Evolutionary conservation across 495 filamentous ascomycete genomes (phyloP).

Genomic region (Penicillium diatomitis): DNA sequence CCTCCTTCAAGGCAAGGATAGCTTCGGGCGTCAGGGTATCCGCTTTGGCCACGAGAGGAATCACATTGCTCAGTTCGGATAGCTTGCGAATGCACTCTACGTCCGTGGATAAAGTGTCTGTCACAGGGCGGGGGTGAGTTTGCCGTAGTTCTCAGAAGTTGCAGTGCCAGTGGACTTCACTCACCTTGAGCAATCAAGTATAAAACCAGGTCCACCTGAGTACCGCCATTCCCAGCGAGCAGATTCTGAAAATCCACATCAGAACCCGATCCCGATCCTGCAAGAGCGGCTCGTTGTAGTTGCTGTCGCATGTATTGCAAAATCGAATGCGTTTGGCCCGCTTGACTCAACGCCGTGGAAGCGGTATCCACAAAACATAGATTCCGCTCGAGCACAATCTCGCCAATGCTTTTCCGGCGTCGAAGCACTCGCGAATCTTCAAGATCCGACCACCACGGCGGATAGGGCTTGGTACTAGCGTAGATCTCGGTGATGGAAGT

Average conservation of each 20-base stretch:
- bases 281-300: conserved; percentile 52
- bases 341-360: conserved; percentile 56
- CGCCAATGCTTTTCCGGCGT: conserved; percentile 70
- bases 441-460: conserved; percentile 88
- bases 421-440: conserved; percentile 62
- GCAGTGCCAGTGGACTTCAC: conserved; percentile 13
- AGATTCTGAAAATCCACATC: conserved; percentile 64
- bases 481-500: conserved; percentile 65
- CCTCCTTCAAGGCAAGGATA: conserved; percentile 49
- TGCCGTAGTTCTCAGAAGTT: not conserved
- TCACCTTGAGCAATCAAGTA: conserved; percentile 65
- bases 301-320: conserved; percentile 69
- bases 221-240: conserved; percentile 76
- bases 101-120: conserved; percentile 65
- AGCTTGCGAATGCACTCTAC: conserved; percentile 69
- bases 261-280: conserved; percentile 46
- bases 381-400: conserved; percentile 82
- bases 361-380: conserved; percentile 92
- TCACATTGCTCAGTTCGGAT: conserved; percentile 71
- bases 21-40: conserved; percentile 58
- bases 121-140: not conserved
- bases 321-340: conserved; percentile 60
- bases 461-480: conserved; percentile 89
- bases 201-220: conserved; percentile 81
- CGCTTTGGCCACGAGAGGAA: conserved; percentile 72